Conservation (phyloP, 257 asterid genomes). For the Scutellaria barbata region DNA sequence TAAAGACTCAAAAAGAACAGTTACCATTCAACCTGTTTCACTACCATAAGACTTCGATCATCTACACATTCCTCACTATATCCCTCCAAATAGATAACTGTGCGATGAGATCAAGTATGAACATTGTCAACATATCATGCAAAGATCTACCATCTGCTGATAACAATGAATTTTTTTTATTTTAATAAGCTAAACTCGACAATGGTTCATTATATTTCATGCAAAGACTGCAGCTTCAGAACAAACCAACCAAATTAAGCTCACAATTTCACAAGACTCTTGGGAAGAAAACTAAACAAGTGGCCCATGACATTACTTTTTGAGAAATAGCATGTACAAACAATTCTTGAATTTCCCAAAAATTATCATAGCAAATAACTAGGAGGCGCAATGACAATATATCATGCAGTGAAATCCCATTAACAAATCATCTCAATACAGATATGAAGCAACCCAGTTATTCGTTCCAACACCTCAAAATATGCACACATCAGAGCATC, state of each 20-base stretch:
- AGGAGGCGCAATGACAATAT: slow-evolving; percentile 1
- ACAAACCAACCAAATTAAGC: slow-evolving; percentile 11
- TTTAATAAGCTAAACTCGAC: slow-evolving; percentile 4
- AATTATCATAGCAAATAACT: neutral
- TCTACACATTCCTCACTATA: neutral
- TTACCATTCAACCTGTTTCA: neutral
- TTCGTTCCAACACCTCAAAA: too few relatives aligned
- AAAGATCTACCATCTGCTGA: neutral
- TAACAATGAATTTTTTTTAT: slow-evolving; percentile 9
- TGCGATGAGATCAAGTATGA: too few relatives aligned
- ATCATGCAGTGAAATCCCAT: neutral
- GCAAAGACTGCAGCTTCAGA: neutral
- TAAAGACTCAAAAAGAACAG: neutral
- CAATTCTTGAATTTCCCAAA: neutral
- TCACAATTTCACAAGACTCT: neutral
- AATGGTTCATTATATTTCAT: slow-evolving; percentile 19
- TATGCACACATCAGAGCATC: neutral
- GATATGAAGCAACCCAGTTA: too few relatives aligned
- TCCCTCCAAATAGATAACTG: neutral
- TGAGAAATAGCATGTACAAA: neutral
- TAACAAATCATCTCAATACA: neutral
- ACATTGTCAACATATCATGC: too few relatives aligned
- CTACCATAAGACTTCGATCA: neutral
- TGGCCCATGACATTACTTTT: neutral
- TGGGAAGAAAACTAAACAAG: neutral